phyloP scores from a whole-genome alignment of 805 yeast genomes.

The Candida tibetensis region DNA sequence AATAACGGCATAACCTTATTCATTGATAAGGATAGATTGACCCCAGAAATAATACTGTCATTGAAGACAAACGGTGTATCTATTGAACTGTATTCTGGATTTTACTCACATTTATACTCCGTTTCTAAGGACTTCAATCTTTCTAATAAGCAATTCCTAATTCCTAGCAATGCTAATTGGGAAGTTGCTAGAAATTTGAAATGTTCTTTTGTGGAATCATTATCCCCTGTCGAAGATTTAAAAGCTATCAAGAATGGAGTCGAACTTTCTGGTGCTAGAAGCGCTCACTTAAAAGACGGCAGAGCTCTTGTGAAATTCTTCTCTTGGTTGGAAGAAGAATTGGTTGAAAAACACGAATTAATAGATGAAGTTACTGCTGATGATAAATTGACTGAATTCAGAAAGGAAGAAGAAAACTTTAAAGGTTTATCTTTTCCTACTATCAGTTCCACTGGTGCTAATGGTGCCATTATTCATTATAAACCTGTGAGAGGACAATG shows the following conservation, averaged over 20 bases:
- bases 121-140: constrained; percentile 35
- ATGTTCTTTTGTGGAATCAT: constrained; percentile 26
- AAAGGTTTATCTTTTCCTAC: constrained; percentile 71
- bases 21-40: constrained; percentile 42
- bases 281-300: constrained; percentile 58
- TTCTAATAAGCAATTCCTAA: constrained; percentile 27
- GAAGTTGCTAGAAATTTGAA: constrained; percentile 35
- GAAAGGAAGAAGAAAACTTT: constrained; percentile 44
- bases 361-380: constrained; percentile 63
- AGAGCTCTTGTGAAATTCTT: constrained; percentile 52
- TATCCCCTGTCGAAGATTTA: constrained; percentile 46
- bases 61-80: constrained; percentile 24
- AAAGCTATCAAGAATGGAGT: constrained; percentile 50
- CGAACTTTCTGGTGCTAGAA: constrained; percentile 50
- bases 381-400: constrained; percentile 39
- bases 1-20: constrained; percentile 36
- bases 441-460: constrained; percentile 71
- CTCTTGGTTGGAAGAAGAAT: constrained; percentile 57
- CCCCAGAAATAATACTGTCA: constrained; percentile 22
- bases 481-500: constrained; percentile 48
- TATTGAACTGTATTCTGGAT: constrained; percentile 41
- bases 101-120: constrained; percentile 44
- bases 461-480: constrained; percentile 77
- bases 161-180: constrained; percentile 38
- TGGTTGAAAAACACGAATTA: constrained; percentile 38